Base-by-base conservation (phyloP, 371 early-diverging fungal genomes). In the Basidiobolus heterosporus region DNA sequence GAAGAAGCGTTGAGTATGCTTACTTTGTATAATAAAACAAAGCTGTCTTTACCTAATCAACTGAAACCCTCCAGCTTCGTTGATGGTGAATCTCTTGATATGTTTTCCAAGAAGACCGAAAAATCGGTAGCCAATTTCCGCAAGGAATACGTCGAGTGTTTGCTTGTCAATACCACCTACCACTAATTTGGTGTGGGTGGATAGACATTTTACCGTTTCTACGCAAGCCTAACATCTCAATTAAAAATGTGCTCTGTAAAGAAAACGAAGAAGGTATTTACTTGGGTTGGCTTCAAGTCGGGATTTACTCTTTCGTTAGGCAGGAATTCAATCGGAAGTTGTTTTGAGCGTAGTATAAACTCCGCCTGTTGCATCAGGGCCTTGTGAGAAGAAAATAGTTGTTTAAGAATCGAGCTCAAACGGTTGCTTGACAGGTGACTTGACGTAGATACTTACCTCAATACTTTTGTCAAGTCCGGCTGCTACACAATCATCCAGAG, bases 381-480 rank as follows among this genome's bases (percentile, higher is more conserved):
- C 30, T 30, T 30, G 30, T 5, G 30, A 9, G 30, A 30, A 9
- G 30, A n/a, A n/a, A n/a, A n/a, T n/a, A n/a, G n/a, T n/a, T n/a
- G n/a, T n/a, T n/a, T n/a, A n/a, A n/a, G n/a, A n/a, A n/a, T n/a
- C n/a, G n/a, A n/a, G n/a, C n/a, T n/a, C n/a, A n/a, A n/a, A n/a
- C n/a, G n/a, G n/a, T n/a, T n/a, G n/a, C n/a, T n/a, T n/a, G n/a
- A n/a, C n/a, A n/a, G n/a, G n/a, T n/a, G n/a, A n/a, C n/a, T n/a
- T 7, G 2, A 15, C 22, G 8, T 9, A 6, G 38, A 22, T 40
- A 17, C 39, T 38, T 57, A 76, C 69, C 63, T 80, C 75, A 38
- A 91, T 89, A 23, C 83, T 73, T 52, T 79, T 75, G 64, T 91
- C 91, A 74, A 91, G 70, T n/a, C 92, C 90, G 17, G 68, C 63